These are phyloP conservation scores for Botrytis fabae DNA, from an alignment of 2,329 filamentous ascomycete genomes.

Conservation along the genomic window DNA sequence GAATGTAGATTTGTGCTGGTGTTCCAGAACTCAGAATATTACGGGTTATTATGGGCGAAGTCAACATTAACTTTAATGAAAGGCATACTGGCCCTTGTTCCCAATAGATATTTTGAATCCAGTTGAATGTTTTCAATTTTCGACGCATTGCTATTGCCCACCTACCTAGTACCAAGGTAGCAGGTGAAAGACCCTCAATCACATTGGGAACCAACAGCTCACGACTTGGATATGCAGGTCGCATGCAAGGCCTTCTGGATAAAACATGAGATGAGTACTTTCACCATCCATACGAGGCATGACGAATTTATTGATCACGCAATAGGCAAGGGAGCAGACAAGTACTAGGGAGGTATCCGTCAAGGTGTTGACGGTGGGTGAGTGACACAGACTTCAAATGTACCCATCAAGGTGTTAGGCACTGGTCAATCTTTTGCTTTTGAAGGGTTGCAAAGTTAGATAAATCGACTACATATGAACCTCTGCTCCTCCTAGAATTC, in stretches of 20 bases:
- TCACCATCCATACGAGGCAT: neutral
- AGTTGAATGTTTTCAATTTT: neutral
- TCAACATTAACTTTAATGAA: neutral
- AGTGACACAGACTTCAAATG: neutral
- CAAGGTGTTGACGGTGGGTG: neutral
- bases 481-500: neutral
- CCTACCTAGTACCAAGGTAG: too few relatives aligned
- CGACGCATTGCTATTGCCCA: too few relatives aligned
- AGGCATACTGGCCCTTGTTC: neutral
- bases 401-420: neutral
- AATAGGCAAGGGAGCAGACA: neutral
- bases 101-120: neutral
- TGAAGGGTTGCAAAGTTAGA: neutral
- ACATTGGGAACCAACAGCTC: neutral
- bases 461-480: neutral
- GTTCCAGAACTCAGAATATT: neutral
- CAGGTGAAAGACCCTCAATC: neutral
- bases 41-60: neutral
- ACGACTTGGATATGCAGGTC: neutral
- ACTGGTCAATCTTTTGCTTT: neutral
- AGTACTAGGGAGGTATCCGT: neutral
- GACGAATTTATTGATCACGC: neutral
- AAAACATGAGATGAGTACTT: neutral
- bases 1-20: neutral
- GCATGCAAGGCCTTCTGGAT: neutral